A percentile compares a stretch with the other conserved stretches of the same genome.
phyloP scores from a whole-genome alignment of 2,329 filamentous ascomycete genomes.

The Allantophomopsis cytisporea region DNA sequence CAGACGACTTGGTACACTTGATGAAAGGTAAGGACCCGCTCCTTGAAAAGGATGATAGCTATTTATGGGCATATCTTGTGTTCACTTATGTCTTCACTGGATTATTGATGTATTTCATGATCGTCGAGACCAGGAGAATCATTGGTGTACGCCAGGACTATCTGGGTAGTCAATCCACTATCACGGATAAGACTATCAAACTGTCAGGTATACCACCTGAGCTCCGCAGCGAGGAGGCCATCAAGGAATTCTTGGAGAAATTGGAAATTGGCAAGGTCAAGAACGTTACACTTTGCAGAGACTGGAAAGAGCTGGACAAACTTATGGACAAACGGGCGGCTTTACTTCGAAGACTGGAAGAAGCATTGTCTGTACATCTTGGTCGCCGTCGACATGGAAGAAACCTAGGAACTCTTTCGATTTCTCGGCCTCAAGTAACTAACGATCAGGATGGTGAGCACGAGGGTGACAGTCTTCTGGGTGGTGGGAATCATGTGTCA shows the following conservation, averaged over 20 bases:
- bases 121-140: constrained; percentile 71
- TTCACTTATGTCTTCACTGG: constrained; percentile 89
- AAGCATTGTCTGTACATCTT: constrained; percentile 69
- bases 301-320: constrained; percentile 74
- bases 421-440: constrained; percentile 7
- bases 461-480: constrained; percentile 47
- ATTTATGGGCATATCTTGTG: constrained; percentile 85
- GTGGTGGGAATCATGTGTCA: constrained; percentile 22
- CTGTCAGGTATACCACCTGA: constrained; percentile 76
- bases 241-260: constrained; percentile 78
- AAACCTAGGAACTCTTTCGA: constrained; percentile 30
- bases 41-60: constrained; percentile 22
- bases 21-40: constrained; percentile 4
- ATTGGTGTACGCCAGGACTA: constrained; percentile 83
- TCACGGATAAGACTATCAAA: constrained; percentile 88
- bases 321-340: constrained; percentile 54
- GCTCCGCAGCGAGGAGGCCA: constrained; percentile 66
- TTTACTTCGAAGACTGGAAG: constrained; percentile 62
- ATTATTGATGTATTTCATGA: constrained; percentile 70
- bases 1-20: background rate
- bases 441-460: constrained; percentile 22
- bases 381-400: constrained; percentile 37
- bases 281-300: constrained; percentile 68
- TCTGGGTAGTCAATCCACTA: constrained; percentile 83
- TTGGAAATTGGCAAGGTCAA: constrained; percentile 85